Evolutionary conservation across 164 flowering plant genomes (phyloP).

Genomic region (Aristolochia contorta): DNA sequence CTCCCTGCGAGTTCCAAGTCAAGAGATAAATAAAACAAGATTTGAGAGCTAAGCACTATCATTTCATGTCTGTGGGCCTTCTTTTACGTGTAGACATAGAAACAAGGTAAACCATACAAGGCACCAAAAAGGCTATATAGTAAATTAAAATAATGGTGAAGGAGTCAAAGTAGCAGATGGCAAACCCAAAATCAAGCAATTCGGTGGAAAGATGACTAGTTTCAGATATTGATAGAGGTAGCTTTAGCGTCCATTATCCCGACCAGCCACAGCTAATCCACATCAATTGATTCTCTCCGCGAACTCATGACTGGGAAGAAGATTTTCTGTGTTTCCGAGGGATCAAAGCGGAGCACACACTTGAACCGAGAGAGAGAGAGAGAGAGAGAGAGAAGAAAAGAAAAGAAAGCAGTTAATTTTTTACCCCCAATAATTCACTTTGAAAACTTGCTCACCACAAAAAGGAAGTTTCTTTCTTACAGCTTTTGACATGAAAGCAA

Average conservation of each 20-base stretch:
- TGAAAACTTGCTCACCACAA: conserved; percentile 3
- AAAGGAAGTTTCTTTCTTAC: conserved; percentile 8
- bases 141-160: not conserved
- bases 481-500: conserved; percentile 8
- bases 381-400: too few relatives aligned
- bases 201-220: conserved; percentile 9
- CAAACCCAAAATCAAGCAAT: conserved; percentile 8
- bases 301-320: conserved; percentile 2
- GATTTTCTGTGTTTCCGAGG: conserved; percentile 5
- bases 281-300: not conserved
- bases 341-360: conserved; percentile 1
- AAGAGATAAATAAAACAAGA: not conserved
- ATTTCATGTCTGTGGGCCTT: not conserved
- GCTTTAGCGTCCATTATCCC: not conserved
- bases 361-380: not conserved
- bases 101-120: conserved; percentile 1
- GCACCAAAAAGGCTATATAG: conserved; percentile 3
- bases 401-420: not conserved
- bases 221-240: conserved; percentile 2
- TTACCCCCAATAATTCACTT: conserved; percentile 7
- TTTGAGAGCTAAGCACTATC: not conserved
- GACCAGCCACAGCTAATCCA: conserved; percentile 2
- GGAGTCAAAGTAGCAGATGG: conserved; percentile 7
- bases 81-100: not conserved
- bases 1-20: not conserved